phyloP scores from a whole-genome alignment of 495 filamentous ascomycete species.

The Durotheca rogersii region DNA sequence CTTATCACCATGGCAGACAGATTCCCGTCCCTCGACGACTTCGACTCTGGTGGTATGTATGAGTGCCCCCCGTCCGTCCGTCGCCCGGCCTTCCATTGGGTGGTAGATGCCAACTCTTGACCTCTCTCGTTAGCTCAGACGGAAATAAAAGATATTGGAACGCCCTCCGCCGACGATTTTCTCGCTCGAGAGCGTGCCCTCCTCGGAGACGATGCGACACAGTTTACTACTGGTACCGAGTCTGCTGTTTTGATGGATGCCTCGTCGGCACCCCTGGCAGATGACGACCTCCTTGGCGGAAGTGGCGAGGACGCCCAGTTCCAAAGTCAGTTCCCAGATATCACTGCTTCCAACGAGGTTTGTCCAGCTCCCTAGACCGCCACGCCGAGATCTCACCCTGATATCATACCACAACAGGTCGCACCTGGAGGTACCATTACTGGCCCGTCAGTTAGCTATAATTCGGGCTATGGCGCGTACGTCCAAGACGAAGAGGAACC shows the following conservation, averaged over 20 bases:
- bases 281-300: slow-evolving; percentile 74
- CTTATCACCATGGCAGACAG: slow-evolving; percentile 82
- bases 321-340: slow-evolving; percentile 82
- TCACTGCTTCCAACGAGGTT: slow-evolving; percentile 81
- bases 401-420: slow-evolving; percentile 59
- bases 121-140: slow-evolving; percentile 43
- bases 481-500: slow-evolving; percentile 73
- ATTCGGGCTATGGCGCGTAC: slow-evolving; percentile 60
- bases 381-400: slow-evolving; percentile 6
- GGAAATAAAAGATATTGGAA: slow-evolving; percentile 44
- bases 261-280: slow-evolving; percentile 38
- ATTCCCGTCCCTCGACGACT: slow-evolving; percentile 95
- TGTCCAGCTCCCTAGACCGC: slow-evolving; percentile 22
- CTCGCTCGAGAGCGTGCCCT: slow-evolving; percentile 83
- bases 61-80: slow-evolving; percentile 4
- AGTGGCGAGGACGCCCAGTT: slow-evolving; percentile 67
- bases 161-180: slow-evolving; percentile 69
- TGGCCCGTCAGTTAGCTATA: slow-evolving; percentile 67
- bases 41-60: slow-evolving; percentile 80
- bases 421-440: slow-evolving; percentile 89
- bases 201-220: slow-evolving; percentile 87
- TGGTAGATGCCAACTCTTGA: slow-evolving; percentile 9
- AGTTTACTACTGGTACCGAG: slow-evolving; percentile 81
- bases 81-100: background rate
- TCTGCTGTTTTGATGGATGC: slow-evolving; percentile 59